These are phyloP conservation scores for Yamadazyma dushanensis DNA, from an alignment of 1,139 yeast species.

Conservation along the genomic window DNA sequence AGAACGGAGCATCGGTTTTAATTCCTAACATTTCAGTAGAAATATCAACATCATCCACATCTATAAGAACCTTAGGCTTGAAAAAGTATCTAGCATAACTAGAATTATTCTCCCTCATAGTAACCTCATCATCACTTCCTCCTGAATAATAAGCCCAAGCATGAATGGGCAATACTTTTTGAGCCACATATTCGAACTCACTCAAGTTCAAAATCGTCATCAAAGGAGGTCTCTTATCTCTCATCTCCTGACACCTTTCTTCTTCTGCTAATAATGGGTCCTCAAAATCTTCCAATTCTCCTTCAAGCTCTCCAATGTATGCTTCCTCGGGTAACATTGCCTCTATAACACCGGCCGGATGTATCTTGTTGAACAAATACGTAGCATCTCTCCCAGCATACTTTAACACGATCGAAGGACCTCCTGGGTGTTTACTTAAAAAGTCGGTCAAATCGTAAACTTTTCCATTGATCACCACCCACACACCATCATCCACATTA, in stretches of 20 bases:
- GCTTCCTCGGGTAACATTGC: constrained; percentile 15
- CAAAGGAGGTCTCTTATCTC: constrained; percentile 46
- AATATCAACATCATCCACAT: constrained; percentile 51
- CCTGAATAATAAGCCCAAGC: constrained; percentile 89
- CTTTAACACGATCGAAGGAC: constrained; percentile 20
- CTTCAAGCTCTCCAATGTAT: constrained; percentile 14
- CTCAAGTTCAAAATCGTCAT: constrained; percentile 55
- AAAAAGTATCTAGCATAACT: constrained; percentile 81
- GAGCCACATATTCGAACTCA: constrained; percentile 79
- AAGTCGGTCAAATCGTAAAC: constrained; percentile 28
- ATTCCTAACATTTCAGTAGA: constrained; percentile 51
- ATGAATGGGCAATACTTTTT: constrained; percentile 61
- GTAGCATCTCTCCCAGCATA: constrained; percentile 28
- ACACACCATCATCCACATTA: constrained; percentile 16
- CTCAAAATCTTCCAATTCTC: constrained; percentile 13
- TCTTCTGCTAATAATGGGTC: constrained; percentile 16
- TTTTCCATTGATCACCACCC: constrained; percentile 27
- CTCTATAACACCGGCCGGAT: constrained; percentile 18
- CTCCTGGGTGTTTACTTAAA: constrained; percentile 25
- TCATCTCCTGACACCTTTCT: constrained; percentile 12
- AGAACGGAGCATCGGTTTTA: constrained; percentile 52
- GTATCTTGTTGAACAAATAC: constrained; percentile 17
- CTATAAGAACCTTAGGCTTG: constrained; percentile 72
- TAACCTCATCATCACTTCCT: constrained; percentile 83
- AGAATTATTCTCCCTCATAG: constrained; percentile 78